Conservation (phyloP, 441 rosid species). For the Erodium texanum region DNA sequence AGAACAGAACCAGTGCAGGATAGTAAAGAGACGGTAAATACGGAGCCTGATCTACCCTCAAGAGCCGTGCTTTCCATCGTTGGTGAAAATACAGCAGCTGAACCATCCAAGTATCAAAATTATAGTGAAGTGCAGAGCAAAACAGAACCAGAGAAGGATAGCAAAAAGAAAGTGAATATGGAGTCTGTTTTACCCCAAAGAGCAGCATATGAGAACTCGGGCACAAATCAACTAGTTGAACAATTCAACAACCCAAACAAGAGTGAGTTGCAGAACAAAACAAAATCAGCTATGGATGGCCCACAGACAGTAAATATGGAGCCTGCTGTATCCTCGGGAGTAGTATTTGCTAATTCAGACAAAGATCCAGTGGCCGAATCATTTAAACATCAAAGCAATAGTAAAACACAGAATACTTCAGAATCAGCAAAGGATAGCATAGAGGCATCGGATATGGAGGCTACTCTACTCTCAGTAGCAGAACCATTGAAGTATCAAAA, state of each 20-base stretch:
- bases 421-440: conserved; percentile 20
- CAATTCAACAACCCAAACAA: conserved; percentile 15
- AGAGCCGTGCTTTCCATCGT: neutral
- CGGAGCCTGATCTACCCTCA: conserved; percentile 11
- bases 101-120: neutral
- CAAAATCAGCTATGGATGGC: neutral
- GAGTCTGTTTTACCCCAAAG: conserved; percentile 11
- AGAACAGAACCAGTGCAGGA: conserved; percentile 4
- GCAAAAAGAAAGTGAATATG: conserved; percentile 16
- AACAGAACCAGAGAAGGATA: conserved; percentile 4
- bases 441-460: conserved; percentile 15
- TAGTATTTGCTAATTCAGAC: neutral
- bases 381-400: conserved; percentile 22
- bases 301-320: neutral
- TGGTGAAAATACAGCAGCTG: neutral
- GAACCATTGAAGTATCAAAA: conserved; percentile 21
- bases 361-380: conserved; percentile 6
- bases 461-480: conserved; percentile 7
- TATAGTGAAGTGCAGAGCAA: conserved; percentile 4
- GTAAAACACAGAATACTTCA: conserved; percentile 27
- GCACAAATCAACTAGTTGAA: conserved; percentile 18
- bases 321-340: conserved; percentile 18
- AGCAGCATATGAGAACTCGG: conserved; percentile 16
- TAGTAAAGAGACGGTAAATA: conserved; percentile 16
- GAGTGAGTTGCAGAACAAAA: neutral